phyloP scores from a whole-genome alignment of 345 rosid genomes.

The Salix viminalis region DNA sequence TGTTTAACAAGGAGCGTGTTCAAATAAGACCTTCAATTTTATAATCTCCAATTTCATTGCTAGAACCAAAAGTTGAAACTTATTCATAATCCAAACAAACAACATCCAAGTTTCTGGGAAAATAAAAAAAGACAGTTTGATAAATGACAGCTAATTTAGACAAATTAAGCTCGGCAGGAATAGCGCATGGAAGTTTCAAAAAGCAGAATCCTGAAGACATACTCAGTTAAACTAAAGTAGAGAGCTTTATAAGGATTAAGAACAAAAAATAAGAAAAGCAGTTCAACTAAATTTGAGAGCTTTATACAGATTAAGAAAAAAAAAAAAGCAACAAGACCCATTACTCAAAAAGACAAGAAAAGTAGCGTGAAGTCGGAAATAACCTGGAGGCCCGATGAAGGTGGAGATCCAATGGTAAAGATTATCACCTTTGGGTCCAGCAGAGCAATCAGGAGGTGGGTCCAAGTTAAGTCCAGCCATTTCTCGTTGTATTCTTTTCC shows the following conservation, averaged over 20 bases:
- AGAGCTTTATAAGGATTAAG: neutral
- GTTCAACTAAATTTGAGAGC: neutral
- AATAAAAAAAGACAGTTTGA: neutral
- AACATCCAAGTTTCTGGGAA: neutral
- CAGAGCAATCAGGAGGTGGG: conserved; percentile 80
- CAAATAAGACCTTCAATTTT: no score
- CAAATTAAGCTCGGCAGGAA: neutral
- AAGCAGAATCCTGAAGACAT: neutral
- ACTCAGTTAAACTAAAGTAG: neutral
- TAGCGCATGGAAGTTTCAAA: neutral
- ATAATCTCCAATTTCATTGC: no score
- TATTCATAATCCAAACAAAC: neutral
- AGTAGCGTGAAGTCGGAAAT: neutral
- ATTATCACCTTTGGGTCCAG: conserved; percentile 91
- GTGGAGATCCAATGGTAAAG: conserved; percentile 93
- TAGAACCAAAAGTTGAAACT: no score
- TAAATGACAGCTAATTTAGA: neutral
- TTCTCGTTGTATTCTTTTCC: conserved; percentile 89
- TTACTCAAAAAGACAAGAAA: neutral
- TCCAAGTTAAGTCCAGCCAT: conserved; percentile 70
- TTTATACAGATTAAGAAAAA: neutral
- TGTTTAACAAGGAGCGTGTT: no score
- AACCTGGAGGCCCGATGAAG: conserved; percentile 74
- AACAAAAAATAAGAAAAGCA: neutral
- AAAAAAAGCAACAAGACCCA: neutral